Percentiles rank a stretch among this genome's conserved stretches.
These are phyloP conservation scores for Penicillium sp. DNA, from an alignment of 2,329 filamentous ascomycete species.

Conservation along the genomic window DNA sequence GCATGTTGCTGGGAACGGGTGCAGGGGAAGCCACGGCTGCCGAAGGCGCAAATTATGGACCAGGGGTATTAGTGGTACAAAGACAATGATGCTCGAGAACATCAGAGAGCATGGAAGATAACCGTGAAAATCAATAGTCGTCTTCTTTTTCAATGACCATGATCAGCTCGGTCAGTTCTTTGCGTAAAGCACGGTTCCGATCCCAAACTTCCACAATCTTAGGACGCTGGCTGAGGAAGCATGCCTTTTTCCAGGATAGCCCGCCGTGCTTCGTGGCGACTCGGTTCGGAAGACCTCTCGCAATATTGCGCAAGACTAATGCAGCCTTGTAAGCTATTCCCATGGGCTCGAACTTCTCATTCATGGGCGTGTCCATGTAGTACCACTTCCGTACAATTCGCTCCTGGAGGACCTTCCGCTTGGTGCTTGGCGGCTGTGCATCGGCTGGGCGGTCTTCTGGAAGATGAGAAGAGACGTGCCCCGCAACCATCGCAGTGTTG, in stretches of 20 bases:
- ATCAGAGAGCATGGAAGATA: constrained; percentile 3
- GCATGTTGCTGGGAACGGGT: too few species aligned
- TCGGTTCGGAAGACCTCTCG: constrained; percentile 38
- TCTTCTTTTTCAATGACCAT: constrained; percentile 39
- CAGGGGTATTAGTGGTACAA: constrained; percentile 27
- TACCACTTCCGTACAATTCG: constrained; percentile 38
- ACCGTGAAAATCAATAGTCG: constrained; percentile 26
- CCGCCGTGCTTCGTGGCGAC: constrained; percentile 26
- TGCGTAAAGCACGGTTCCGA: constrained; percentile 39
- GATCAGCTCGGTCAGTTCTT: constrained; percentile 40
- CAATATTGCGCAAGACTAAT: constrained; percentile 45
- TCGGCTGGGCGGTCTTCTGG: constrained; percentile 33
- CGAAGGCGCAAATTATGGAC: constrained; percentile 4
- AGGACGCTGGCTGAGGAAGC: constrained; percentile 36
- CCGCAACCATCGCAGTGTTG: constrained; percentile 36
- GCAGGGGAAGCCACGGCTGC: too few species aligned
- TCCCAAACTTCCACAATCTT: constrained; percentile 39
- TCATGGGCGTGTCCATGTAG: constrained; percentile 40
- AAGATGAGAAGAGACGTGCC: constrained; percentile 39
- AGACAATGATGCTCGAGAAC: constrained; percentile 12
- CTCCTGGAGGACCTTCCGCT: constrained; percentile 36
- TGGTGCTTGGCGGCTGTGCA: constrained; percentile 32
- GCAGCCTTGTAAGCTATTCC: constrained; percentile 46
- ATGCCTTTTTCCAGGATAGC: constrained; percentile 37
- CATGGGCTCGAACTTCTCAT: constrained; percentile 40